Conservation (phyloP, 2,329 filamentous ascomycete species). For the Cercospora janseana region DNA sequence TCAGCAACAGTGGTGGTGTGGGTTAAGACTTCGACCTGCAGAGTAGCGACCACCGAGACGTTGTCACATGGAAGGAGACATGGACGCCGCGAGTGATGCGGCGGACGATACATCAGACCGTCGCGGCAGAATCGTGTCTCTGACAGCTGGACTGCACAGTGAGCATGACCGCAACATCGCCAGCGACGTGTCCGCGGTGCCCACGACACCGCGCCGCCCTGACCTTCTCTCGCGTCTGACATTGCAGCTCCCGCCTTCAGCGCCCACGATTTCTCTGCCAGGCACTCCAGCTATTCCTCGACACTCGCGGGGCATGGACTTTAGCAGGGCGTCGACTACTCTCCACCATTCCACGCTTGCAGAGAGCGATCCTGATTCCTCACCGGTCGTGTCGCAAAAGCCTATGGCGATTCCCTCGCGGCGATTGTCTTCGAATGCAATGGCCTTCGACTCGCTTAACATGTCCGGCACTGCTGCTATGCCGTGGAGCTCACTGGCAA, state of each 20-base stretch:
- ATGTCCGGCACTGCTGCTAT: slow-evolving; percentile 32
- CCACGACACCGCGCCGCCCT: slow-evolving; percentile 53
- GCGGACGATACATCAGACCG: background rate
- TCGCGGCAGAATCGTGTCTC: background rate
- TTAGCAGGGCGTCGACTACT: slow-evolving; percentile 88
- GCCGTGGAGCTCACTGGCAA: slow-evolving; percentile 26
- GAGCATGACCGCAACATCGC: background rate
- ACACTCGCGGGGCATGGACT: slow-evolving; percentile 86
- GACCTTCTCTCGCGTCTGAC: slow-evolving; percentile 64
- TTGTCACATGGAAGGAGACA: slow-evolving; percentile 7
- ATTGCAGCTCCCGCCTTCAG: slow-evolving; percentile 61
- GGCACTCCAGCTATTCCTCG: slow-evolving; percentile 60
- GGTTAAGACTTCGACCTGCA: too few species aligned
- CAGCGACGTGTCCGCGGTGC: slow-evolving; percentile 11
- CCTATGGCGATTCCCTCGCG: slow-evolving; percentile 57
- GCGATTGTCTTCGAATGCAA: slow-evolving; percentile 42
- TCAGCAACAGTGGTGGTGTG: too few species aligned
- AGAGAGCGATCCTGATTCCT: slow-evolving; percentile 85
- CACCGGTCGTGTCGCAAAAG: slow-evolving; percentile 75
- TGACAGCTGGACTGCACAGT: background rate
- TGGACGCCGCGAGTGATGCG: background rate
- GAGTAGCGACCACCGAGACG: too few species aligned
- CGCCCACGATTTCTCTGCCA: slow-evolving; percentile 37
- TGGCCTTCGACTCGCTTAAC: slow-evolving; percentile 63
- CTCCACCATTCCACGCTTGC: slow-evolving; percentile 93